A percentile compares a stretch with the other conserved stretches of the same genome.
These are phyloP conservation scores for Auxenochlorella protothecoides DNA, from an alignment of 139 green algal genomes.

Conservation along the genomic window DNA sequence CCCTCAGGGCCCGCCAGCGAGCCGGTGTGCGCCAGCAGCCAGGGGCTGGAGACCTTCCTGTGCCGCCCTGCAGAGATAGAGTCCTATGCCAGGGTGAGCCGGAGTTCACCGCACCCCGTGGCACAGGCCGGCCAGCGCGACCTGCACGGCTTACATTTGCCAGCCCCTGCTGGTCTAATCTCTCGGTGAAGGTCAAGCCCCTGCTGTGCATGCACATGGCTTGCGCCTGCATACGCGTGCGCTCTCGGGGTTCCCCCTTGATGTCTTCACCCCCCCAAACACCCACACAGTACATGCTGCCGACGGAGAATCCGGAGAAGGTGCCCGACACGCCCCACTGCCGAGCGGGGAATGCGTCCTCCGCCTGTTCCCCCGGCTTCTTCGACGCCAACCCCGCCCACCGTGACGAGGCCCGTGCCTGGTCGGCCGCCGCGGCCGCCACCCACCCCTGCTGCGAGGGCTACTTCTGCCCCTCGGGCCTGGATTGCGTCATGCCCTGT, in stretches of 20 bases:
- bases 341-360: not conserved
- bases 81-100: constrained; percentile 26
- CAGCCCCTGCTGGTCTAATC: not conserved
- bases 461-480: constrained; percentile 32
- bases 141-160: not conserved
- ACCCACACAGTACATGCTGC: constrained; percentile 27
- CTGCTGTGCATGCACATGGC: not conserved
- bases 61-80: constrained; percentile 23
- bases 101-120: too few relatives aligned
- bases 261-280: too few relatives aligned
- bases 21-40: constrained; percentile 26
- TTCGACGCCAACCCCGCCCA: constrained; percentile 16
- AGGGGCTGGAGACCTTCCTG: constrained; percentile 14
- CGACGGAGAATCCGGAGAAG: constrained; percentile 37
- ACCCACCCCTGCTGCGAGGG: constrained; percentile 30
- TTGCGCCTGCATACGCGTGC: not conserved
- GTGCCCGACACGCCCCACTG: constrained; percentile 28
- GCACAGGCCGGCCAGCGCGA: too few relatives aligned
- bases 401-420: not conserved
- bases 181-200: not conserved
- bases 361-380: constrained; percentile 32
- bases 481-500: constrained; percentile 42
- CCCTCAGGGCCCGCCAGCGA: constrained; percentile 10
- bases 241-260: too few relatives aligned
- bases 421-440: not conserved